These are phyloP conservation scores for Aspergillus panamensis DNA, from an alignment of 495 filamentous ascomycete genomes.

Conservation along the genomic window DNA sequence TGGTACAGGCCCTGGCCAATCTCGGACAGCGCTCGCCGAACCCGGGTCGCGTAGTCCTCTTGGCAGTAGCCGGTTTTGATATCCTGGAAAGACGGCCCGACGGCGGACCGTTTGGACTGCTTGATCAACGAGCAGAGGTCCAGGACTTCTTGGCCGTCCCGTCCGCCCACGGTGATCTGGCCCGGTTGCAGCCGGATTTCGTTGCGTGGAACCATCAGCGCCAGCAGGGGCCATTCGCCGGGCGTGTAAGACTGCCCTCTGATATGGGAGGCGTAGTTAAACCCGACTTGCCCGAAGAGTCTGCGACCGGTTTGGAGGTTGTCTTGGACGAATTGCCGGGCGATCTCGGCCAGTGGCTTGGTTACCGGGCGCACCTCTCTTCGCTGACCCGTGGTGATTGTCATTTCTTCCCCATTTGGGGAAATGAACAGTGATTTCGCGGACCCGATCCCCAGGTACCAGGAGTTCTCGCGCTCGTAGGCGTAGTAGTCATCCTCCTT, in stretches of 20 bases:
- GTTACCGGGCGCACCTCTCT: slow-evolving; percentile 2
- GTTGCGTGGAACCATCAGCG: slow-evolving; percentile 11
- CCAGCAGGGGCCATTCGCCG: slow-evolving; percentile 17
- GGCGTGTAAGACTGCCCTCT: slow-evolving; percentile 9
- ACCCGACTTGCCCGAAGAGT: slow-evolving; percentile 19
- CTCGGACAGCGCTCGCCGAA: slow-evolving; percentile 11
- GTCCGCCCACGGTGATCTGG: slow-evolving; percentile 10
- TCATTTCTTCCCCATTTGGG: slow-evolving; percentile 10
- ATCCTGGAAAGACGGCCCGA: neutral
- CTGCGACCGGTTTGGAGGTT: slow-evolving; percentile 2
- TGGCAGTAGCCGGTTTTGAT: slow-evolving; percentile 9
- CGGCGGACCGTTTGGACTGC: neutral
- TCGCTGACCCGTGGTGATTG: neutral
- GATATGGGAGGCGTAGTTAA: slow-evolving; percentile 18
- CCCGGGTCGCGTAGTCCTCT: slow-evolving; percentile 8
- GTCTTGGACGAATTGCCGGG: slow-evolving; percentile 11
- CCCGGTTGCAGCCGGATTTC: slow-evolving; percentile 9
- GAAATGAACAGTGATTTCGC: slow-evolving; percentile 14
- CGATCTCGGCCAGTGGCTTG: slow-evolving; percentile 2
- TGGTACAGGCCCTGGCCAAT: slow-evolving; percentile 13
- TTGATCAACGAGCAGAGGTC: neutral
- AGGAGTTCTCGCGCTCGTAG: slow-evolving; percentile 15
- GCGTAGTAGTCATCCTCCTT: slow-evolving; percentile 14
- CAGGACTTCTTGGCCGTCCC: slow-evolving; percentile 6
- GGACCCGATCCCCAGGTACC: slow-evolving; percentile 18